These are phyloP conservation scores for Bipolaris gigantea DNA, from an alignment of 2,329 filamentous ascomycete genomes.

Conservation along the genomic window DNA sequence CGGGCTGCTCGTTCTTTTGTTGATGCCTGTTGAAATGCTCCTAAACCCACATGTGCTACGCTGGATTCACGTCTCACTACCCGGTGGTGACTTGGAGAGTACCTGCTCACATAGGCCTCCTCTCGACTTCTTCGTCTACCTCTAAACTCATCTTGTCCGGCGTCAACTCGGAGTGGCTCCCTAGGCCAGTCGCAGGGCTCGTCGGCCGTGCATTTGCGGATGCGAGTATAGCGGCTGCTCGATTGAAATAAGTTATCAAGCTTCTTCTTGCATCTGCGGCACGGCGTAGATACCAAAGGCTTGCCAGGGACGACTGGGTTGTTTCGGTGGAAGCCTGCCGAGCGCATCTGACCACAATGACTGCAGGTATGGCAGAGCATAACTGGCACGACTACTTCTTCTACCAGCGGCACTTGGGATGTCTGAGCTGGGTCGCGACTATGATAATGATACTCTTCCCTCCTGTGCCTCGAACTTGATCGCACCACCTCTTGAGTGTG, in stretches of 20 bases:
- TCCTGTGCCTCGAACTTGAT: conserved; percentile 17
- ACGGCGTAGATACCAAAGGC: conserved; percentile 26
- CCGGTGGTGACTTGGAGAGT: conserved; percentile 23
- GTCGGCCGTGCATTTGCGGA: conserved; percentile 26
- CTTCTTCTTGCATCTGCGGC: conserved; percentile 39
- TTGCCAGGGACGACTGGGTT: conserved; percentile 42
- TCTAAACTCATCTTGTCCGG: conserved; percentile 22
- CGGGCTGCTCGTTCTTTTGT: conserved; percentile 17
- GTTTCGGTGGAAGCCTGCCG: conserved; percentile 38
- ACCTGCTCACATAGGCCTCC: conserved; percentile 18
- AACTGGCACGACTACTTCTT: conserved; percentile 25
- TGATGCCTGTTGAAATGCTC: conserved; percentile 25
- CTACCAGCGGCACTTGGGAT: conserved; percentile 13
- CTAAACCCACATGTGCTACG: conserved; percentile 28
- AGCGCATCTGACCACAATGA: conserved; percentile 39
- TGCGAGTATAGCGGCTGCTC: conserved; percentile 23
- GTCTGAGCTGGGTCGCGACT: conserved; percentile 15
- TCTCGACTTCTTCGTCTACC: conserved; percentile 30
- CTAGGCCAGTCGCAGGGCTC: conserved; percentile 35
- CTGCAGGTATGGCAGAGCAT: conserved; percentile 42
- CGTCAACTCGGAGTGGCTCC: conserved; percentile 20
- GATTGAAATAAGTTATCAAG: conserved; percentile 14
- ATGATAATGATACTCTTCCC: conserved; percentile 23
- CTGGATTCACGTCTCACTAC: conserved; percentile 22
- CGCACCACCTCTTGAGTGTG: conserved; percentile 13